Percentiles rank a stretch among this genome's conserved stretches.
phyloP scores from a whole-genome alignment of 192 early-diverging fungal genomes.

The Helicostylum pulchrum region DNA sequence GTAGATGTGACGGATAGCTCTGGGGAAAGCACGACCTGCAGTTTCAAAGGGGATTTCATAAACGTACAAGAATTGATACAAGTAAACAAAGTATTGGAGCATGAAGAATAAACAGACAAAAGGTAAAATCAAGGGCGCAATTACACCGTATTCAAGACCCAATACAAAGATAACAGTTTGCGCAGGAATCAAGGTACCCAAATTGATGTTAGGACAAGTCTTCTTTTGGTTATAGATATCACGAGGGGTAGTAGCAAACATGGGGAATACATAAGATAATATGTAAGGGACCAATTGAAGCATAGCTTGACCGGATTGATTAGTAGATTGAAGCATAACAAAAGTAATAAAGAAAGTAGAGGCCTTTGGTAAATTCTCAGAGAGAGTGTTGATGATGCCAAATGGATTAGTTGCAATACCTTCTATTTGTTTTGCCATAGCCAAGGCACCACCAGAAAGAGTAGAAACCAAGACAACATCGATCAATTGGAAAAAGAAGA shows the following conservation, averaged over 20 bases:
- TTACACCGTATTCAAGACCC: conserved; percentile 75
- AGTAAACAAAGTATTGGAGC: conserved; percentile 70
- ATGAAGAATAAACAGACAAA: conserved; percentile 74
- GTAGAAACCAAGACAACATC: conserved; percentile 80
- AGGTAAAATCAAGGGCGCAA: conserved; percentile 78
- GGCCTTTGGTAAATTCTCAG: conserved; percentile 65
- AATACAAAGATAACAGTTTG: conserved; percentile 64
- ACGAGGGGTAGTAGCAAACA: conserved; percentile 71
- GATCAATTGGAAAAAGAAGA: conserved; percentile 77
- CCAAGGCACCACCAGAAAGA: conserved; percentile 54
- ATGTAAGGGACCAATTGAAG: conserved; percentile 67
- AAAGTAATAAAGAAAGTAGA: conserved; percentile 86
- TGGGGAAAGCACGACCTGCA: conserved; percentile 63
- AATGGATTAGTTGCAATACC: conserved; percentile 52
- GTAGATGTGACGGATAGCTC: conserved; percentile 57
- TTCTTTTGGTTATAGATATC: conserved; percentile 50
- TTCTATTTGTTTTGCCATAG: conserved; percentile 10
- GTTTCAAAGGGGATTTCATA: conserved; percentile 56
- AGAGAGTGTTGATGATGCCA: conserved; percentile 45
- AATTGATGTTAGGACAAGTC: conserved; percentile 49
- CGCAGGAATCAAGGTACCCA: conserved; percentile 60
- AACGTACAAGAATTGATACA: conserved; percentile 81
- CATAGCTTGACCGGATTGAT: conserved; percentile 62
- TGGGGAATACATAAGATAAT: conserved; percentile 51
- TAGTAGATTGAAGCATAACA: conserved; percentile 70